phyloP scores from a whole-genome alignment of 352 stramenopile genomes.

The Pythium rishiriense region DNA sequence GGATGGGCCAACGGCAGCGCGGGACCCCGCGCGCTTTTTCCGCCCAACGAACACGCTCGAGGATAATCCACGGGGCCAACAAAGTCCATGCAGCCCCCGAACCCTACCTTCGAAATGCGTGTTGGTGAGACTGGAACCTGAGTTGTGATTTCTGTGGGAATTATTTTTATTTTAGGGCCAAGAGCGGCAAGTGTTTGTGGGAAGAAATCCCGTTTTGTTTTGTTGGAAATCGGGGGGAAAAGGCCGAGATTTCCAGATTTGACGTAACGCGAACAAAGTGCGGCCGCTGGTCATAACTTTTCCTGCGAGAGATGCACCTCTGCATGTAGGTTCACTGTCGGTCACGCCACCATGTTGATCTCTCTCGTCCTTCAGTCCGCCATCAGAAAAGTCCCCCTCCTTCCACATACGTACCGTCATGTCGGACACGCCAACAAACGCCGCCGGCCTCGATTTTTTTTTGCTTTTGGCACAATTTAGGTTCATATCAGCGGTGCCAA shows the following conservation, averaged over 20 bases:
- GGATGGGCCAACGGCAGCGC: neutral
- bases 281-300: neutral
- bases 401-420: no score
- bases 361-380: neutral
- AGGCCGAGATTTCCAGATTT: neutral
- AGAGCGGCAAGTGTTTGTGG: neutral
- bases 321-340: neutral
- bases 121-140: neutral
- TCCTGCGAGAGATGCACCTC: neutral
- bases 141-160: neutral
- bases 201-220: neutral
- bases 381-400: no score
- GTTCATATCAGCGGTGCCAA: neutral
- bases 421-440: neutral
- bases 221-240: neutral
- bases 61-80: no score
- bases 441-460: neutral
- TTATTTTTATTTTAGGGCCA: no score
- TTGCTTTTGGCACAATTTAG: neutral
- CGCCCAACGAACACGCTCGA: no score
- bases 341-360: neutral
- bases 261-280: neutral
- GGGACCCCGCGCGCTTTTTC: no score
- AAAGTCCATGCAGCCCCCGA: neutral
- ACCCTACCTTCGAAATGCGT: neutral